Conservation (phyloP, 768 basidiomycete genomes). For the Astraeus odoratus region DNA sequence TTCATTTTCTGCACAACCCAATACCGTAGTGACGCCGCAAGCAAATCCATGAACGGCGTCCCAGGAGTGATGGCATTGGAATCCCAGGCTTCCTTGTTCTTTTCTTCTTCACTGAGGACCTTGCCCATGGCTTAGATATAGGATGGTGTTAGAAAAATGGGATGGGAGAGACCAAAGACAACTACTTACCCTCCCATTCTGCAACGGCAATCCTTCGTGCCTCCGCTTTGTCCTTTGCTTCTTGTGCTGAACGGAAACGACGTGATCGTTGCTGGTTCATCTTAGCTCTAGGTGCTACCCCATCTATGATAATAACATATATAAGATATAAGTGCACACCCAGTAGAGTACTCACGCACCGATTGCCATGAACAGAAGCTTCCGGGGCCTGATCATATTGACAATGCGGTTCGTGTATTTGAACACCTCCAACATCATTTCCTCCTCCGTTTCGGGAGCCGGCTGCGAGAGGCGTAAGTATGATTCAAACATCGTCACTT, state of each 20-base stretch:
- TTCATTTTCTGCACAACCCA: conserved; percentile 97
- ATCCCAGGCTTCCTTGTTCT: conserved; percentile 87
- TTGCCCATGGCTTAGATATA: conserved; percentile 81
- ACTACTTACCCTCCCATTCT: conserved; percentile 70
- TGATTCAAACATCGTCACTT: neutral
- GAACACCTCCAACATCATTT: conserved; percentile 99
- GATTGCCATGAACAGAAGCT: conserved; percentile 96
- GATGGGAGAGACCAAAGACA: neutral
- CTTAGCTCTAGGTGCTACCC: conserved; percentile 96
- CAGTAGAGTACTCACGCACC: conserved; percentile 48
- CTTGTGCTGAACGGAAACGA: conserved; percentile 91
- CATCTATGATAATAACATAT: conserved; percentile 53
- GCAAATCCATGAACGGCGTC: conserved; percentile 95
- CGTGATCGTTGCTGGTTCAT: conserved; percentile 99
- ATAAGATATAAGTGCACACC: conserved; percentile 1
- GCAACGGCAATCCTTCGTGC: conserved; percentile 76
- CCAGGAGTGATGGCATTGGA: conserved; percentile 98
- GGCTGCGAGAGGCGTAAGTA: conserved; percentile 43
- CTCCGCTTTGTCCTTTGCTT: conserved; percentile 90
- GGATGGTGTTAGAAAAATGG: conserved; percentile 1
- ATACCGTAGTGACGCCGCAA: conserved; percentile 84
- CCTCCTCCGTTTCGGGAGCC: conserved; percentile 94
- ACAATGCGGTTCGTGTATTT: conserved; percentile 95
- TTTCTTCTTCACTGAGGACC: conserved; percentile 70
- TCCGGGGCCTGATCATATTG: conserved; percentile 93